Percentiles rank a stretch among this genome's conserved stretches.
Evolutionary conservation across 352 stramenopile species (phyloP).

Genomic region (Globisporangium cederbergense): DNA sequence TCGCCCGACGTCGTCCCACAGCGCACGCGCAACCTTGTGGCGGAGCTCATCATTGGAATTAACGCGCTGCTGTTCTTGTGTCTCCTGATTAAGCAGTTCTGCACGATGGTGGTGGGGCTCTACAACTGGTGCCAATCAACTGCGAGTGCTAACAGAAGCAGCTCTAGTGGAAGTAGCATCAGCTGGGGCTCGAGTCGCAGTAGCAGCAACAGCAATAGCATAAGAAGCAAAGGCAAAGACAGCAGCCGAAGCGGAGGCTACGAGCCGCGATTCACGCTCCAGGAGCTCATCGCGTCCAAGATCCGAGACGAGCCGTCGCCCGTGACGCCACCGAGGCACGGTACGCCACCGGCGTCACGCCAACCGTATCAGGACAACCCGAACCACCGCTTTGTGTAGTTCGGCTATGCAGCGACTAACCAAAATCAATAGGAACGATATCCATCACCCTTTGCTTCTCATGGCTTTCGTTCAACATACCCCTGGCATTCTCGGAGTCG

Average conservation of each 20-base stretch:
- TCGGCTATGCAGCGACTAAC: no score
- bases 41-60: slow-evolving; percentile 38
- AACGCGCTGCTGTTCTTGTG: slow-evolving; percentile 42
- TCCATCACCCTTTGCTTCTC: no score
- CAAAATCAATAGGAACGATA: no score
- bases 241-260: neutral
- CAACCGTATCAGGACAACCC: slow-evolving; percentile 10
- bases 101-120: slow-evolving; percentile 21
- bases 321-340: slow-evolving; percentile 8
- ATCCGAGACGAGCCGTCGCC: slow-evolving; percentile 14
- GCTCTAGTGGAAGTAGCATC: neutral
- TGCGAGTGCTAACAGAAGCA: neutral
- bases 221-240: neutral
- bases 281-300: slow-evolving; percentile 18
- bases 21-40: slow-evolving; percentile 35
- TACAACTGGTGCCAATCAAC: slow-evolving; percentile 15
- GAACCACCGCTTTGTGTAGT: slow-evolving; percentile 14
- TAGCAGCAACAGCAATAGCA: neutral
- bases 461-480: no score
- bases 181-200: slow-evolving; percentile 4
- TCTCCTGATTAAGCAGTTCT: slow-evolving; percentile 38
- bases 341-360: neutral
- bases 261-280: slow-evolving; percentile 12
- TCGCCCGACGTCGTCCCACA: slow-evolving; percentile 34
- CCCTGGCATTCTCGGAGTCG: no score